A percentile compares a stretch with the other conserved stretches of the same genome.
These are phyloP conservation scores for Oryza glumipatula DNA, from an alignment of 176 grass and related monocot species.

Conservation along the genomic window DNA sequence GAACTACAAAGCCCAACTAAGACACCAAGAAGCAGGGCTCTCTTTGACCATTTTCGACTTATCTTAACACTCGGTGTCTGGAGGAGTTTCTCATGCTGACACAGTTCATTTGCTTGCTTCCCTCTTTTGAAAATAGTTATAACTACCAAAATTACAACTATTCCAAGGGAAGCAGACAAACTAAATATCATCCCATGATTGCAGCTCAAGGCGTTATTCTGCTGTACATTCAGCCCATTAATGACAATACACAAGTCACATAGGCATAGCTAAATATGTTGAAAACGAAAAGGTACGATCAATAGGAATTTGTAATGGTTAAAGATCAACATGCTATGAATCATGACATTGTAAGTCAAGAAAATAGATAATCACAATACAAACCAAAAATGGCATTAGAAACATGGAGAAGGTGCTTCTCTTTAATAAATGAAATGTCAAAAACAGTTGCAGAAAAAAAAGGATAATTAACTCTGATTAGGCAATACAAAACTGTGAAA, in stretches of 20 bases:
- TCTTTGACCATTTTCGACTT: slow-evolving; percentile 69
- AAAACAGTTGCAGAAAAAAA: neutral
- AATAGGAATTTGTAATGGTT: slow-evolving; percentile 20
- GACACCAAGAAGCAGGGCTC: slow-evolving; percentile 60
- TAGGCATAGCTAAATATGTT: slow-evolving; percentile 45
- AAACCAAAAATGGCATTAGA: slow-evolving; percentile 13
- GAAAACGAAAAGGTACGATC: slow-evolving; percentile 8
- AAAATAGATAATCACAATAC: slow-evolving; percentile 1
- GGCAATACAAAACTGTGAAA: neutral
- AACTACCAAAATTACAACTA: slow-evolving; percentile 39
- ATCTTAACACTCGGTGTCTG: slow-evolving; percentile 43
- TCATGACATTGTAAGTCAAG: neutral
- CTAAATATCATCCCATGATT: slow-evolving; percentile 16
- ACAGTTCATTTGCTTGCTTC: slow-evolving; percentile 41
- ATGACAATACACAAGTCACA: slow-evolving; percentile 38
- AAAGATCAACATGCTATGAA: slow-evolving; percentile 2
- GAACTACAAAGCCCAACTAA: slow-evolving; percentile 62
- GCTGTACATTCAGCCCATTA: slow-evolving; percentile 33
- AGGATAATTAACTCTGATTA: neutral
- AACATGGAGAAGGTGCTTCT: neutral
- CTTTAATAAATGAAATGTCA: neutral
- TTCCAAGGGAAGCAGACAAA: slow-evolving; percentile 34
- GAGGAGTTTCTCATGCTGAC: slow-evolving; percentile 46
- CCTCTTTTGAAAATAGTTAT: slow-evolving; percentile 41
- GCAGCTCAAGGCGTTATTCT: slow-evolving; percentile 29